Base-by-base conservation (phyloP, 306 rosid species). In the Betula pendula region DNA sequence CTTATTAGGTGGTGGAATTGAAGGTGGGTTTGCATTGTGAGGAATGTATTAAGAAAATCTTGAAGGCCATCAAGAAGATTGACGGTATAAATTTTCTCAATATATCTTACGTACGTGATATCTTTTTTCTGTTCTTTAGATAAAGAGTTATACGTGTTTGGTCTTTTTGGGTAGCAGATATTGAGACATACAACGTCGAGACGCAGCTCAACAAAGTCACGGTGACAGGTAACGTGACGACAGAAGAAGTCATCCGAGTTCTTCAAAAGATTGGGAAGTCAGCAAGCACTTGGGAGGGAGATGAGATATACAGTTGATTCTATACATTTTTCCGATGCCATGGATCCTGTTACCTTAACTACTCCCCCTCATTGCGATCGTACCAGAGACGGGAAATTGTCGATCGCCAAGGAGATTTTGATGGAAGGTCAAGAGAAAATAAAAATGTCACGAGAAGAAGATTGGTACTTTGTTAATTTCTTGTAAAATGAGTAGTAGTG, bases 21-120 rank as follows among this genome's bases (percentile, higher is more conserved):
- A 94, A 88, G 87, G 96, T 94, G 69, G 90, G 88, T 6, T 83
- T 92, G 82, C 96, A 94, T 80, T 90, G 98, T 38, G 92, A 86
- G 5, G 92, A 94, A 25, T 94, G 98, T 75, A 92, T 92, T 81
- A 92, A 89, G 92, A 92, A 92, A 83, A 92, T 94, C 79, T 85
- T 89, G 73, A 90, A 90, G 84, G 92, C 90, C 81, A 87, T 89
- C 88, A 94, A 92, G 91, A 92, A 94, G 78, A 84, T 90, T 20
- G 85, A 92, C 89, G 97, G 97, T 89, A 81, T 27, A 0, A 25
- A 9, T 50, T 17, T 17, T 7, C 38, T 62, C 24, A 3, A 53
- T 27, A 5, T 19, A 66, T 13, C 8, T 17, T 5, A 19, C 3
- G 60, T 51, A 22, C 3, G 60, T 51, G 19, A 25, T 65, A 56